These are phyloP conservation scores for Telopea speciosissima DNA, from an alignment of 177 flowering plant genomes.

Conservation along the genomic window DNA sequence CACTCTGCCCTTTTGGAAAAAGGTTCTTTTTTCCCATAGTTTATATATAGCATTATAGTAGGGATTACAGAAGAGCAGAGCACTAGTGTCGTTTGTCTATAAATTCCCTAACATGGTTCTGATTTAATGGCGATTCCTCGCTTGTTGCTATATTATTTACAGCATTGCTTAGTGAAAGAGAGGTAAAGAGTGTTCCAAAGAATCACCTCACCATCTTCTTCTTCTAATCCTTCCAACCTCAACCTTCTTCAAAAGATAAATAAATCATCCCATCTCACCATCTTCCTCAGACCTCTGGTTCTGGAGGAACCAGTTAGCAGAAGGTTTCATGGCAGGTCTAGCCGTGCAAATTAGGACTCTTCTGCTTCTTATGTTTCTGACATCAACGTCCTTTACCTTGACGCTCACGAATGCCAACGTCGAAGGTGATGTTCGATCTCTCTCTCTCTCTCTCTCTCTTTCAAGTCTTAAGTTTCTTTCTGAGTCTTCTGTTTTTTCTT, in stretches of 20 bases:
- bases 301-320: background rate
- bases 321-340: background rate
- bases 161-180: too few relatives aligned
- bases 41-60: too few relatives aligned
- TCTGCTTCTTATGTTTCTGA: conserved; percentile 13
- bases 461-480: too few relatives aligned
- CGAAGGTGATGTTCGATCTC: conserved; percentile 29
- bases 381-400: background rate
- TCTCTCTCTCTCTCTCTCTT: background rate
- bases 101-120: background rate
- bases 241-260: too few relatives aligned
- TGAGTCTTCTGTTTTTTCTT: too few relatives aligned
- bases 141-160: too few relatives aligned
- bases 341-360: conserved; percentile 21
- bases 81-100: background rate
- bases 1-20: too few relatives aligned
- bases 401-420: conserved; percentile 27
- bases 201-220: too few relatives aligned
- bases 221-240: too few relatives aligned
- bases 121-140: too few relatives aligned
- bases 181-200: too few relatives aligned
- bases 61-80: background rate
- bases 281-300: conserved; percentile 7
- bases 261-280: background rate
- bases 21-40: too few relatives aligned